These are phyloP conservation scores for Aspergillus brasiliensis DNA, from an alignment of 2,329 filamentous ascomycete species.

Conservation along the genomic window DNA sequence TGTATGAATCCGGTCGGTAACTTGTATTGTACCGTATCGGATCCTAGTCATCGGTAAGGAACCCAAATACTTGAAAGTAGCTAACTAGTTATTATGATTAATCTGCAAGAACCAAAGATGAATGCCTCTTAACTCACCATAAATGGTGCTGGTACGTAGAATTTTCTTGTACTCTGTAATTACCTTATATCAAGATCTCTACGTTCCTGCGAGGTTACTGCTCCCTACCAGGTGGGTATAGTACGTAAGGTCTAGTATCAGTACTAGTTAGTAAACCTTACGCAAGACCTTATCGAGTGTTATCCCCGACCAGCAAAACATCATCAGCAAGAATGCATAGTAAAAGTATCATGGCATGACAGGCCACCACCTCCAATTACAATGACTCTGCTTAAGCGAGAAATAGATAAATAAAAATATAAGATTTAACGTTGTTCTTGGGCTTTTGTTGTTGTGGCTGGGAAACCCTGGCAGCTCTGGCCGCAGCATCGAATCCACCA, in stretches of 20 bases:
- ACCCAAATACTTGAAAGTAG: background rate
- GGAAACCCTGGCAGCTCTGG: background rate
- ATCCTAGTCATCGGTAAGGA: background rate
- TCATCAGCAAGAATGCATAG: background rate
- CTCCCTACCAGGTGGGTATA: background rate
- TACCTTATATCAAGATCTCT: no score
- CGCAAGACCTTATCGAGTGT: background rate
- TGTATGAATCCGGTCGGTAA: background rate
- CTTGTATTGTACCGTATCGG: background rate
- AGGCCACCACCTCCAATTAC: background rate
- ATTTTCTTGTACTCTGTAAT: no score
- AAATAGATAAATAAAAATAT: no score
- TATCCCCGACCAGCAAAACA: no score
- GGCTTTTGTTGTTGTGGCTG: background rate
- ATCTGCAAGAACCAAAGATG: no score
- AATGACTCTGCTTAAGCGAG: background rate
- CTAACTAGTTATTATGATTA: background rate
- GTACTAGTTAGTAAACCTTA: background rate
- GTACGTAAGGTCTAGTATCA: background rate
- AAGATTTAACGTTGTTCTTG: background rate
- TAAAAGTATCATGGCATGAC: background rate
- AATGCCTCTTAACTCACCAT: no score
- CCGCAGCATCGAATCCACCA: background rate
- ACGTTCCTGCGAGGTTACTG: no score
- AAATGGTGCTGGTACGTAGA: no score